These are phyloP conservation scores for Reutealis trisperma DNA, from an alignment of 345 rosid genomes.

Conservation along the genomic window DNA sequence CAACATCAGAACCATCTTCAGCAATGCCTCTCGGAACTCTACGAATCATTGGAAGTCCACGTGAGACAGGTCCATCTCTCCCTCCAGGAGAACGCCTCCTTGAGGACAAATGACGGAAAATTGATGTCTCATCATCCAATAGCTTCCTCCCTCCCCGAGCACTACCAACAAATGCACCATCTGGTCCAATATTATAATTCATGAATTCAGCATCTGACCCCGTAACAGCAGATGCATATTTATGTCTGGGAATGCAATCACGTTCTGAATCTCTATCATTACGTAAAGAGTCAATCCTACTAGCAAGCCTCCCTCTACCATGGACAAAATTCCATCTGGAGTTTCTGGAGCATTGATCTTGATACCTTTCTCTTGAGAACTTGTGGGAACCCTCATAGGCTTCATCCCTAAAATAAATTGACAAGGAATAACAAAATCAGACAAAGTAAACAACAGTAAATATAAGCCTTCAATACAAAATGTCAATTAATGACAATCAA, in stretches of 20 bases:
- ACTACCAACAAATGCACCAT: slow-evolving; percentile 49
- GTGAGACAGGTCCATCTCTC: slow-evolving; percentile 46
- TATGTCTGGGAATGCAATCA: slow-evolving; percentile 41
- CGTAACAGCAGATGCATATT: slow-evolving; percentile 39
- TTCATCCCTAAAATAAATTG: slow-evolving; percentile 51
- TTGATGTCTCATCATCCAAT: slow-evolving; percentile 39
- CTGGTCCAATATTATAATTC: slow-evolving; percentile 48
- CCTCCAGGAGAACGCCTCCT: slow-evolving; percentile 57
- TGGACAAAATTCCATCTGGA: slow-evolving; percentile 51
- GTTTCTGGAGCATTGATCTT: slow-evolving; percentile 50
- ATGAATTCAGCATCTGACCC: slow-evolving; percentile 48
- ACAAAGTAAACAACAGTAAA: background rate
- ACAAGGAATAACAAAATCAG: slow-evolving; percentile 12
- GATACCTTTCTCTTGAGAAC: slow-evolving; percentile 45
- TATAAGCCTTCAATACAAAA: slow-evolving; percentile 12
- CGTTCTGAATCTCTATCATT: slow-evolving; percentile 56
- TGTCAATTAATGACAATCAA: slow-evolving; percentile 18
- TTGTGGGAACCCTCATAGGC: slow-evolving; percentile 7
- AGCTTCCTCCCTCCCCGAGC: slow-evolving; percentile 65
- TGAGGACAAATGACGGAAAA: slow-evolving; percentile 42
- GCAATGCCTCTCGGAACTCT: slow-evolving; percentile 56
- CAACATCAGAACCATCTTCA: slow-evolving; percentile 58
- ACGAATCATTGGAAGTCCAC: slow-evolving; percentile 45
- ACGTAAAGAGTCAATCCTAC: slow-evolving; percentile 40
- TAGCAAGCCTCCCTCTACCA: slow-evolving; percentile 66